Conservation (phyloP, 805 yeast species). For the Teunomyces cretensis region DNA sequence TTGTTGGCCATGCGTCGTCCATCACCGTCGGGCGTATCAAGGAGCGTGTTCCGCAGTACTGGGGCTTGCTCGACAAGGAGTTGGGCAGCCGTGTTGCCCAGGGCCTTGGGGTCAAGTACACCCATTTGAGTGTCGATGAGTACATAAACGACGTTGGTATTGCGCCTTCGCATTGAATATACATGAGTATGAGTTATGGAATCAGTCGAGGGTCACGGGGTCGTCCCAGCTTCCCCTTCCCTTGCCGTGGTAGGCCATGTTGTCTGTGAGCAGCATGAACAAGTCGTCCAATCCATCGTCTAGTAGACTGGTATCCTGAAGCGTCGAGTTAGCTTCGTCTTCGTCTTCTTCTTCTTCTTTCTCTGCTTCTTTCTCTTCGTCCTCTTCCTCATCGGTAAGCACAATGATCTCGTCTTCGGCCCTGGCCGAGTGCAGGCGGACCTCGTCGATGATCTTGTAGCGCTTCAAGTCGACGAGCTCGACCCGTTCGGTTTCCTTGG, state of each 20-base stretch:
- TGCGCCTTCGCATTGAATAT: conserved; percentile 12
- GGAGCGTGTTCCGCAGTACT: conserved; percentile 39
- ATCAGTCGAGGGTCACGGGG: conserved; percentile 38
- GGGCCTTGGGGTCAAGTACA: conserved; percentile 39
- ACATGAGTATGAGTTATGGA: too few species aligned
- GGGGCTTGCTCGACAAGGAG: conserved; percentile 41
- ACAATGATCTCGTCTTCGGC: conserved; percentile 25
- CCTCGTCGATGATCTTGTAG: conserved; percentile 34
- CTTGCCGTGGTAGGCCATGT: conserved; percentile 15
- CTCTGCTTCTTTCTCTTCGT: conserved; percentile 3
- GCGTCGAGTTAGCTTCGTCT: not conserved
- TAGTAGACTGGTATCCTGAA: conserved; percentile 14
- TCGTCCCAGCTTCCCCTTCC: conserved; percentile 44
- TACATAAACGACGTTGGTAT: conserved; percentile 28
- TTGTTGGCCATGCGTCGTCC: conserved; percentile 39
- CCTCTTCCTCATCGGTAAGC: conserved; percentile 32
- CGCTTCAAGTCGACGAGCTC: conserved; percentile 35
- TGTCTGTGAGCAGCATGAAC: conserved; percentile 9
- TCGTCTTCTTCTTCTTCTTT: not conserved
- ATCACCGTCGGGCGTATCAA: conserved; percentile 29
- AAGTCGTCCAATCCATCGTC: conserved; percentile 34
- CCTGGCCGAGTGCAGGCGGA: not conserved
- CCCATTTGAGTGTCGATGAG: conserved; percentile 30
- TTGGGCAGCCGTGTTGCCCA: conserved; percentile 42
- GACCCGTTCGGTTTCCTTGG: conserved; percentile 30